Evolutionary conservation across 257 asterid species (phyloP), one percentile per base, ranked within the genome.

Genomic region (Solanum bulbocastanum): DNA sequence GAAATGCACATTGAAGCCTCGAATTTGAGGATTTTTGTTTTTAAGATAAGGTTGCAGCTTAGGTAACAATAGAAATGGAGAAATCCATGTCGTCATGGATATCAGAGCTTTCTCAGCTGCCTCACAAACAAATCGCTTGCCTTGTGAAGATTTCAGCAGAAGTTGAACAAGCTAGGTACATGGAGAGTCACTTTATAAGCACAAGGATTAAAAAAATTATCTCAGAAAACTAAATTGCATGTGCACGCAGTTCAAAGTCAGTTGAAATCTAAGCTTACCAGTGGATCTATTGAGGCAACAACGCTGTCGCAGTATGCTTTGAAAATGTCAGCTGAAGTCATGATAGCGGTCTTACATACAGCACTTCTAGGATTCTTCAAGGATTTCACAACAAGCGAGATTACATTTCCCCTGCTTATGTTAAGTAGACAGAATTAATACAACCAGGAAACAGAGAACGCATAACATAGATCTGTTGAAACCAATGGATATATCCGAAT

Each of bases 101-200:
- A 91, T 87, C 86, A 96, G 87, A 89, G 98, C 95, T 86, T 92
- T 91, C 91, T 93, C 97, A 86, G 98, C 97, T 87, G 97, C 99
- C 90, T 96, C 98, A 35, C 99, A 94, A 35, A 96, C 98, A 81
- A 96, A 96, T 89, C 90, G 93, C 91, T 95, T 94, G 94, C 95
- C 99, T 96, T 96, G 99, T 84, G 99, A 95, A 88, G 99, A 91
- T 85, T 93, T 96, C 85, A 95, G 95, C 78, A 95, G 96, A 87
- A 96, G 98, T 90, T 93, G 97, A 49, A 94, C 94, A 36, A 96
- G 98, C 97, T 96, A 83, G 56, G 73, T 62, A 84, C 62, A 42
- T 40, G 15, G 23, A 40, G 37, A 13, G 62, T 14, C 62, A 40
- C 37, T 78, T 42, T 25, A 78, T 42, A 78, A 78, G 84, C 14